These are phyloP conservation scores for Taphrina confusa DNA, from an alignment of 1,139 yeast species.

Conservation along the genomic window DNA sequence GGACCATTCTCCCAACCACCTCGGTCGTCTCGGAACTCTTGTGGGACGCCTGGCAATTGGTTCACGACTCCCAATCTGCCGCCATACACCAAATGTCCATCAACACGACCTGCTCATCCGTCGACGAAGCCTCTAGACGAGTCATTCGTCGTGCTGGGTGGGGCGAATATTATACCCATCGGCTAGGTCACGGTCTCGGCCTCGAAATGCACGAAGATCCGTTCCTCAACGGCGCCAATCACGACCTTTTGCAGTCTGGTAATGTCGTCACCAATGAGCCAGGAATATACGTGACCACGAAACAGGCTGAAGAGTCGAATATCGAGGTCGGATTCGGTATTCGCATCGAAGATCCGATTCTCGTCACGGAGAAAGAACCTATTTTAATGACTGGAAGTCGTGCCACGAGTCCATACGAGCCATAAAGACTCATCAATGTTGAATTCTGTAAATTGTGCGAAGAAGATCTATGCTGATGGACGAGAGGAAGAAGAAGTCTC, in stretches of 20 bases:
- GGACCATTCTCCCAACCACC: constrained; percentile 27
- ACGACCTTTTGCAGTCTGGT: background rate
- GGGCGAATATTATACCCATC: constrained; percentile 29
- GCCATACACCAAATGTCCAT: constrained; percentile 6
- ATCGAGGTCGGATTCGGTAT: constrained; percentile 60
- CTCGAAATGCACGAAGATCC: constrained; percentile 35
- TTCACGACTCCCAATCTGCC: constrained; percentile 20
- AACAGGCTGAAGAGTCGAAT: background rate
- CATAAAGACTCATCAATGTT: background rate
- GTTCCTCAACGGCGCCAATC: constrained; percentile 34
- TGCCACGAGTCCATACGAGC: constrained; percentile 32
- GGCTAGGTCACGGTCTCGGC: constrained; percentile 35
- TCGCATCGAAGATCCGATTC: constrained; percentile 82
- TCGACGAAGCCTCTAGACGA: constrained; percentile 28
- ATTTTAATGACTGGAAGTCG: constrained; percentile 51
- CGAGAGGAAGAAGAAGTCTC: no score
- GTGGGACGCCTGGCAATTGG: constrained; percentile 14
- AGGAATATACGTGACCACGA: constrained; percentile 80
- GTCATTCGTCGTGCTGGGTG: constrained; percentile 17
- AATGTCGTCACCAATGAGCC: constrained; percentile 87
- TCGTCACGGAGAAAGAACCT: constrained; percentile 63
- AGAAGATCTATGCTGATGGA: background rate
- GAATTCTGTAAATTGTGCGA: background rate
- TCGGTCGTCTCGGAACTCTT: background rate
- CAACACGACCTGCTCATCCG: constrained; percentile 15